Percentiles rank a stretch among this genome's conserved stretches.
phyloP scores from a whole-genome alignment of 73 alveolate genomes.

The Durusdinium trenchii region DNA sequence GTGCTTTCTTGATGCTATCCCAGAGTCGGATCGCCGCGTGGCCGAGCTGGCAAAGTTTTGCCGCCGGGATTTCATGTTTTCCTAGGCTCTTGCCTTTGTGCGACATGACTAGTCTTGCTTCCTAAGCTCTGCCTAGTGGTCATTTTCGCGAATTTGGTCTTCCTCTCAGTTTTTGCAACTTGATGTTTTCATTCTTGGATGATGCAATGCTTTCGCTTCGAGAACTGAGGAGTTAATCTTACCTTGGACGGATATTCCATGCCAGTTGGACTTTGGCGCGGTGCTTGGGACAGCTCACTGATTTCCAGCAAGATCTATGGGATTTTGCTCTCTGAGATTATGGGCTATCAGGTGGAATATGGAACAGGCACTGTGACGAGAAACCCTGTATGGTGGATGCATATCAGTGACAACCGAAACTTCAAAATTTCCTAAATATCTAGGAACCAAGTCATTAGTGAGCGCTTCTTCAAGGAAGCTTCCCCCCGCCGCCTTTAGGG shows the following conservation, averaged over 20 bases:
- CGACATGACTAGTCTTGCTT: too few species aligned
- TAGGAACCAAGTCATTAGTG: too few species aligned
- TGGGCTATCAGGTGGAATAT: not conserved
- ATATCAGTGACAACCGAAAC: not conserved
- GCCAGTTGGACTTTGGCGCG: constrained; percentile 36
- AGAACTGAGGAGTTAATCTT: not conserved
- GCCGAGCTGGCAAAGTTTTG: too few species aligned
- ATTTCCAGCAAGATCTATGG: constrained; percentile 25
- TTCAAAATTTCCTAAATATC: too few species aligned
- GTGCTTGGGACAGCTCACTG: not conserved
- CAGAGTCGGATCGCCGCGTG: constrained; percentile 49
- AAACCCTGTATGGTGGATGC: not conserved
- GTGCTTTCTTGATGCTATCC: constrained; percentile 38
- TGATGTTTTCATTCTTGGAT: not conserved
- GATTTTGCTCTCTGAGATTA: not conserved
- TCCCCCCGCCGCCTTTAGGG: too few species aligned
- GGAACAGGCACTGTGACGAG: not conserved
- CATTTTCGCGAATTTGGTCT: too few species aligned
- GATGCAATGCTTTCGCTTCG: not conserved
- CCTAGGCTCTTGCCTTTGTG: too few species aligned
- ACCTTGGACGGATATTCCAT: constrained; percentile 35
- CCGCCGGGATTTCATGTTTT: too few species aligned
- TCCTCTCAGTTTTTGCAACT: too few species aligned
- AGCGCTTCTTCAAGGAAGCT: too few species aligned
- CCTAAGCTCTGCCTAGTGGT: too few species aligned